phyloP scores from a whole-genome alignment of 176 grass and related monocot species.

The Oryza officinalis region DNA sequence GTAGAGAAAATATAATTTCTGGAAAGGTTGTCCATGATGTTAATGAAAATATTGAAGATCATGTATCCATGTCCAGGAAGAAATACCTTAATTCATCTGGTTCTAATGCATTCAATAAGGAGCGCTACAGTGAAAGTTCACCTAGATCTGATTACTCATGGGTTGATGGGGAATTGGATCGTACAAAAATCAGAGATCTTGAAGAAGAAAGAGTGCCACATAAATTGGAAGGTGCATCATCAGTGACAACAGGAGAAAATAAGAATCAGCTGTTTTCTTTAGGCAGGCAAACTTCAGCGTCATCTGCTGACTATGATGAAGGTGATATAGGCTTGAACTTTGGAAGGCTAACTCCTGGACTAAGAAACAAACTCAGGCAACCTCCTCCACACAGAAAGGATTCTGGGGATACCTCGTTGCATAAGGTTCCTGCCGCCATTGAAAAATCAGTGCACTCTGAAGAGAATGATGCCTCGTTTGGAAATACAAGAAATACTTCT shows the following conservation, averaged over 20 bases:
- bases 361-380: slow-evolving; percentile 63
- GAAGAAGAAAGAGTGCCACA: slow-evolving; percentile 34
- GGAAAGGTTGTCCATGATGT: slow-evolving; percentile 20
- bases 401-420: slow-evolving; percentile 21
- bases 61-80: slow-evolving; percentile 39
- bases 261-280: slow-evolving; percentile 38
- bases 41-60: slow-evolving; percentile 28
- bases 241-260: slow-evolving; percentile 27
- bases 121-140: slow-evolving; percentile 30
- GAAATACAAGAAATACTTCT: slow-evolving; percentile 8
- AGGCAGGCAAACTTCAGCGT: slow-evolving; percentile 26
- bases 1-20: slow-evolving; percentile 33
- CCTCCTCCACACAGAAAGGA: slow-evolving; percentile 49
- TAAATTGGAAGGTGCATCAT: slow-evolving; percentile 25
- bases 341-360: slow-evolving; percentile 74
- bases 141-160: slow-evolving; percentile 32
- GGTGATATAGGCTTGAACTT: slow-evolving; percentile 55
- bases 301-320: slow-evolving; percentile 46
- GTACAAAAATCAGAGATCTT: slow-evolving; percentile 31
- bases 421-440: slow-evolving; percentile 44
- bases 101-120: slow-evolving; percentile 30
- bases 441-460: slow-evolving; percentile 46
- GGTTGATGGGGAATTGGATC: background rate
- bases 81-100: slow-evolving; percentile 37
- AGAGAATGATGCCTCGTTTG: slow-evolving; percentile 25